phyloP scores from a whole-genome alignment of 2,329 filamentous ascomycete genomes.

The Phaeosphaeriaceae sp. region DNA sequence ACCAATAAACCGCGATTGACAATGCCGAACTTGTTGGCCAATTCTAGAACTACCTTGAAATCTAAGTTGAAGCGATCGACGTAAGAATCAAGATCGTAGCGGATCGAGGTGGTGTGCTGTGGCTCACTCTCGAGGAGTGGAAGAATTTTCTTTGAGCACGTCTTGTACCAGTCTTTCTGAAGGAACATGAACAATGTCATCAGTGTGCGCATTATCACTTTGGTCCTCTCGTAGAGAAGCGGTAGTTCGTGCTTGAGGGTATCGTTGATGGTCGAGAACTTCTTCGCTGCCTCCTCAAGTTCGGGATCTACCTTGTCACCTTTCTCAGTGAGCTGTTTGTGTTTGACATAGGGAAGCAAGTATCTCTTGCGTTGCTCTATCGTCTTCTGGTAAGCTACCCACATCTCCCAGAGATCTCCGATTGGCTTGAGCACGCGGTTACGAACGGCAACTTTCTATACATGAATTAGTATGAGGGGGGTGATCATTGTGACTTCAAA shows the following conservation, averaged over 20 bases:
- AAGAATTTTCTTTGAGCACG: conserved; percentile 84
- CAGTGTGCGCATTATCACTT: conserved; percentile 82
- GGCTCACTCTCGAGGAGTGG: conserved; percentile 68
- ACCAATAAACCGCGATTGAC: conserved; percentile 73
- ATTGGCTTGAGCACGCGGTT: conserved; percentile 87
- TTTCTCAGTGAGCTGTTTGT: conserved; percentile 79
- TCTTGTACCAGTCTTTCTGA: conserved; percentile 80
- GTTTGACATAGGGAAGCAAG: conserved; percentile 86
- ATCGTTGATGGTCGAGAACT: conserved; percentile 90
- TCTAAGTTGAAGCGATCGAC: conserved; percentile 79
- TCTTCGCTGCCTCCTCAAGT: conserved; percentile 80
- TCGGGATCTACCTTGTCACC: conserved; percentile 88
- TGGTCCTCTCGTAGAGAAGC: conserved; percentile 79
- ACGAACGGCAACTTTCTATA: conserved; percentile 68
- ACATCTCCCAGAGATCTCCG: conserved; percentile 76
- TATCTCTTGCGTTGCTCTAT: conserved; percentile 96
- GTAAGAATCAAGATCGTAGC: conserved; percentile 74
- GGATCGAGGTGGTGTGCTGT: conserved; percentile 54
- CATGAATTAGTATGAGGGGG: conserved; percentile 17
- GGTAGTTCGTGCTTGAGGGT: conserved; percentile 92
- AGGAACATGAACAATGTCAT: conserved; percentile 83
- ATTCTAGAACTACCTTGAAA: conserved; percentile 73
- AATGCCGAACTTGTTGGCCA: conserved; percentile 73
- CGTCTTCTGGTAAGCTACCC: conserved; percentile 82
- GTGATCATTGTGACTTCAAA: conserved; percentile 5